phyloP scores from a whole-genome alignment of 2,329 filamentous ascomycete species.

The Myriosclerotinia duriaeana region DNA sequence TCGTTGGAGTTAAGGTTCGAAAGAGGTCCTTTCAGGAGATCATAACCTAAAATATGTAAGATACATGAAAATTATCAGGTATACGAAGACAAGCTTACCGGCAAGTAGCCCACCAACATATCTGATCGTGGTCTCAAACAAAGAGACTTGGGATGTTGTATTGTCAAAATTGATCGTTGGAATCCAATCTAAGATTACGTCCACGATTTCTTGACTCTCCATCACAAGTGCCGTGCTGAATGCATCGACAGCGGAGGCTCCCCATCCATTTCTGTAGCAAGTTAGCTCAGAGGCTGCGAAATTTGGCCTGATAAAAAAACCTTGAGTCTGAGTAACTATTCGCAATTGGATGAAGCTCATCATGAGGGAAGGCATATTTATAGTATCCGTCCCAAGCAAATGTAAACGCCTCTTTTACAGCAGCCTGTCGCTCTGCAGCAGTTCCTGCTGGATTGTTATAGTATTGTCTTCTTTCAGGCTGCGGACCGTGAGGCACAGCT shows the following conservation, averaged over 20 bases:
- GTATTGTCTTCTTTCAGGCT: conserved; percentile 26
- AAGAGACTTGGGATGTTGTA: conserved; percentile 60
- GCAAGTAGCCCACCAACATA: conserved; percentile 81
- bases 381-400: conserved; percentile 73
- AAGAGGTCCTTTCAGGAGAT: conserved; percentile 69
- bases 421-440: conserved; percentile 48
- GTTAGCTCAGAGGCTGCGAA: conserved; percentile 25
- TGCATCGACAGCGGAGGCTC: conserved; percentile 78
- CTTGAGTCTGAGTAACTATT: conserved; percentile 67
- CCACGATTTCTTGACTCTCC: conserved; percentile 64
- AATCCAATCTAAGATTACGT: conserved; percentile 70
- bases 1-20: conserved; percentile 49
- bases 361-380: conserved; percentile 72
- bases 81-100: conserved; percentile 48
- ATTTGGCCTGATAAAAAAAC: conserved; percentile 46
- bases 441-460: conserved; percentile 24
- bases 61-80: neutral
- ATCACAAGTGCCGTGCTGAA: conserved; percentile 78
- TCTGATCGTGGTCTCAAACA: conserved; percentile 90
- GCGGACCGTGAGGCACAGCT: conserved; percentile 29
- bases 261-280: conserved; percentile 71
- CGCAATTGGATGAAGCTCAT: conserved; percentile 69
- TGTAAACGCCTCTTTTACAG: conserved; percentile 67
- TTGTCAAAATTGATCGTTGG: conserved; percentile 67
- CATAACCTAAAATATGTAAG: conserved; percentile 52